Evolutionary conservation across 352 stramenopile species (phyloP), one percentile per base, ranked within the genome.

Genomic region (Globisporangium paddicum): DNA sequence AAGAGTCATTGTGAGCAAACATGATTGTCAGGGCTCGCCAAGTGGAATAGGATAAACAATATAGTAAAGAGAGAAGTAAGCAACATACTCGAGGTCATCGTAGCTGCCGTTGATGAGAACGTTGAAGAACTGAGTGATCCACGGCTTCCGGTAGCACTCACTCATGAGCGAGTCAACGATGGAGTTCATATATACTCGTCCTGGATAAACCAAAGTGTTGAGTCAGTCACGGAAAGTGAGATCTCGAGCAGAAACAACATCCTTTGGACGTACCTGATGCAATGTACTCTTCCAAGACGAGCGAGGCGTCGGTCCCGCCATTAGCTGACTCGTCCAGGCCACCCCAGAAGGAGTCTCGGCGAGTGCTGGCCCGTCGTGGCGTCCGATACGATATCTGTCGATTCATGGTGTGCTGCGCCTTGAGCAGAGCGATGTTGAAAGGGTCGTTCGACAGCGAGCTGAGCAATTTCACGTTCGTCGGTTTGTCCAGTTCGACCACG

Each of bases 401-500:
- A 44, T 67, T 71, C 1, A 82, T 62, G 10, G 77, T 65, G 16
- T 60, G 59, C 10, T 75, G 68, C 1, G 84, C 48, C 14, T 66
- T 69, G 19, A 83, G 75, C 3, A 66, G 75, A 14, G 72, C 72
- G 26, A 61, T 73, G 0, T 55, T 60, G 23, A 68, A 68, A 7
- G 67, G 68, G 9, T 90, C 80, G 25, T 89, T 88, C 21, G 80
- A 69, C 1, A 89, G 40, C 16, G 79, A 90, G 40, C 80, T 90
- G 10, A 93, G 63, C n/a, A 93, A 53, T 45, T 88, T 90, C 35
- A 93, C 79, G 58, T 93, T 93, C 16, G 80, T 87, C 4, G 80
- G 66, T 16, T 84, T 82, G 30, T 86, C 82, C 0, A 93, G 60
- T 47, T 93, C 83, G 0, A 90, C 79, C 0, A 93, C 73, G 19